phyloP scores from a whole-genome alignment of 2,329 filamentous ascomycete genomes.

The Phialophora tarda region DNA sequence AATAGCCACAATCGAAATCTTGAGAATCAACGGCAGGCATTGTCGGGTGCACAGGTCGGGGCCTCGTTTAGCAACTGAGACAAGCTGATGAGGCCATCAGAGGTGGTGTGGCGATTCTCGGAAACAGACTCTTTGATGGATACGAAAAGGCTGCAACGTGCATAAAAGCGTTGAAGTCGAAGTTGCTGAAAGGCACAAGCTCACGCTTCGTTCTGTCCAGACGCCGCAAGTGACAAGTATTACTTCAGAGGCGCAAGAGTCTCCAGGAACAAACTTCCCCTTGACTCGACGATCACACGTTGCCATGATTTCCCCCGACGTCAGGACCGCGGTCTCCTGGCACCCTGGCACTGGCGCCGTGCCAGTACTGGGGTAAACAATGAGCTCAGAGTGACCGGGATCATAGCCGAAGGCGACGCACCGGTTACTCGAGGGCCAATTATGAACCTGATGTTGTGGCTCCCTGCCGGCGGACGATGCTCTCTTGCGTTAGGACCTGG shows the following conservation, averaged over 20 bases:
- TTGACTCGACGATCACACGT: constrained; percentile 1
- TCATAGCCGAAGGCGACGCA: background rate
- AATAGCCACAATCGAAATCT: constrained; percentile 3
- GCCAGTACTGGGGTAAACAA: background rate
- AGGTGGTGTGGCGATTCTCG: constrained; percentile 18
- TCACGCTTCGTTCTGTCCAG: background rate
- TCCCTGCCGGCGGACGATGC: constrained; percentile 16
- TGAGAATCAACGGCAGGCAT: constrained; percentile 21
- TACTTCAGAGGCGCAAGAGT: background rate
- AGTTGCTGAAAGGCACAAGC: background rate
- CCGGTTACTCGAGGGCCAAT: constrained; percentile 19
- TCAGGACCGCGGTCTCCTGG: constrained; percentile 5
- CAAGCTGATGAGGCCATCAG: constrained; percentile 22
- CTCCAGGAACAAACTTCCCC: constrained; percentile 12
- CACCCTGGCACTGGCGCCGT: background rate
- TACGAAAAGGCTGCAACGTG: constrained; percentile 7
- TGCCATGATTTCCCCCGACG: constrained; percentile 14
- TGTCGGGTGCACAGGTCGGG: background rate
- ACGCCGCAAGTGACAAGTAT: background rate
- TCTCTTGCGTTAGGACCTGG: constrained; percentile 21
- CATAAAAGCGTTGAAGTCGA: constrained; percentile 1
- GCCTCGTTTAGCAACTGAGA: constrained; percentile 29
- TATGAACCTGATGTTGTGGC: constrained; percentile 6
- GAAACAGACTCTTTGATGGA: constrained; percentile 9
- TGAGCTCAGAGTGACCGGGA: constrained; percentile 8